Percentiles rank a stretch among this genome's conserved stretches.
phyloP scores from a whole-genome alignment of 495 filamentous ascomycete species.

The Aspergillus hancockii region DNA sequence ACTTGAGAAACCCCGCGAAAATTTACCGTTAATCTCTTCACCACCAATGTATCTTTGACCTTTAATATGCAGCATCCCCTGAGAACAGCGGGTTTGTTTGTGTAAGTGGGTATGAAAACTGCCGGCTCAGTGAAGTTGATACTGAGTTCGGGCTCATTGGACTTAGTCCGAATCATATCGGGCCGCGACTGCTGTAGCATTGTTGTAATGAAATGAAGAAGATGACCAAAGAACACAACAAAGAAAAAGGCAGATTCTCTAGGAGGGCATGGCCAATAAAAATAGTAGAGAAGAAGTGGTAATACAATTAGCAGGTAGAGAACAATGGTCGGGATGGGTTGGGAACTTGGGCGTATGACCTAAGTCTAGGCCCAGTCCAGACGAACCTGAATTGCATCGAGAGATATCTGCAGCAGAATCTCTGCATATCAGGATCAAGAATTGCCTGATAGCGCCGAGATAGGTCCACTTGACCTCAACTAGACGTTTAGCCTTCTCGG shows the following conservation, averaged over 20 bases:
- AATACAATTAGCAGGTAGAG: background rate
- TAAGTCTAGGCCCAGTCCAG: slow-evolving; percentile 1
- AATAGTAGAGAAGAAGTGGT: background rate
- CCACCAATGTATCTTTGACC: slow-evolving; percentile 6
- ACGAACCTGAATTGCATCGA: background rate
- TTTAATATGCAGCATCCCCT: slow-evolving; percentile 13
- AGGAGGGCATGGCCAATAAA: background rate
- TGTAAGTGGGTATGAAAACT: slow-evolving; percentile 13
- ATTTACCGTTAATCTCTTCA: slow-evolving; percentile 16
- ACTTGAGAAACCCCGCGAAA: slow-evolving; percentile 14
- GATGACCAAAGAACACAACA: background rate
- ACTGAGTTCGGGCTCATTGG: slow-evolving; percentile 4
- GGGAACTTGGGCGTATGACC: background rate
- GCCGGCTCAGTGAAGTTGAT: slow-evolving; percentile 14
- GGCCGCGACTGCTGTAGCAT: slow-evolving; percentile 2
- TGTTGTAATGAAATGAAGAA: background rate
- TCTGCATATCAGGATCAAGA: background rate
- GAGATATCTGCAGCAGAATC: background rate
- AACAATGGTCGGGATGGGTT: background rate
- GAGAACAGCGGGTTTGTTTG: slow-evolving; percentile 17
- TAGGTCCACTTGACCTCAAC: slow-evolving; percentile 4
- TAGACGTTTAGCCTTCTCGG: background rate
- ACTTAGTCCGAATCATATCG: background rate
- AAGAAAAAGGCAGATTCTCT: background rate
- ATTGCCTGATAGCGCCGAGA: background rate